Conservation (phyloP, 345 rosid genomes). For the Lepidium didymum region DNA sequence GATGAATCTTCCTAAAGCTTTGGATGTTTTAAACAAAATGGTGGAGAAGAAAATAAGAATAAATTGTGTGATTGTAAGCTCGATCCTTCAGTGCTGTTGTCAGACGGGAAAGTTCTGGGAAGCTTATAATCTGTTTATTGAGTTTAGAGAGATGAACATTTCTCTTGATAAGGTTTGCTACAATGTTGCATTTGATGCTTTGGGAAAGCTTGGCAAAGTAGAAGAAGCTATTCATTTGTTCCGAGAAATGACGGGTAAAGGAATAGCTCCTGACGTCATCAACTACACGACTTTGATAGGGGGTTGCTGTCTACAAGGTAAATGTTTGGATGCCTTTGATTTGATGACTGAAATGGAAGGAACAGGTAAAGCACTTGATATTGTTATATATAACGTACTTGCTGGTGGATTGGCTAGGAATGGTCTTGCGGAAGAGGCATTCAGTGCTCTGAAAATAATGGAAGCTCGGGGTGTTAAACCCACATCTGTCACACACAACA, state of each 20-base stretch:
- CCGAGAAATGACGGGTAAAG: constrained; percentile 45
- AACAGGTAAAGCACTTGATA: constrained; percentile 42
- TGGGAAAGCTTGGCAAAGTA: constrained; percentile 57
- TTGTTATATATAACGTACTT: constrained; percentile 47
- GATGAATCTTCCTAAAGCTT: constrained; percentile 43
- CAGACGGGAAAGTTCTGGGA: constrained; percentile 34
- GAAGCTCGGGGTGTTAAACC: constrained; percentile 44
- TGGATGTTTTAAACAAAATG: constrained; percentile 42
- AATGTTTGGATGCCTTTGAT: constrained; percentile 33
- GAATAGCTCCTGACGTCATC: constrained; percentile 43
- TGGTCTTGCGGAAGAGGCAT: constrained; percentile 36
- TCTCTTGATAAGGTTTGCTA: constrained; percentile 53
- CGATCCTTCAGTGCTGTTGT: constrained; percentile 48
- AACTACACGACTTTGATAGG: constrained; percentile 64
- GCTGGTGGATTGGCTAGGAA: constrained; percentile 48
- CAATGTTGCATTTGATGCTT: constrained; percentile 44
- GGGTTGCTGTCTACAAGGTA: constrained; percentile 51
- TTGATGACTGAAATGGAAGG: constrained; percentile 47
- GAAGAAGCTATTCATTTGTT: constrained; percentile 47
- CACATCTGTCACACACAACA: constrained; percentile 36
- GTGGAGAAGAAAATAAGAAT: constrained; percentile 32
- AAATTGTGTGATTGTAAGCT: constrained; percentile 48
- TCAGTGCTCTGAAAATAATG: constrained; percentile 33
- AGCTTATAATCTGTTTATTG: constrained; percentile 33
- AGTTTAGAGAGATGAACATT: constrained; percentile 30